Evolutionary conservation across 495 filamentous ascomycete genomes (phyloP).

Genomic region (Neurospora sp.): DNA sequence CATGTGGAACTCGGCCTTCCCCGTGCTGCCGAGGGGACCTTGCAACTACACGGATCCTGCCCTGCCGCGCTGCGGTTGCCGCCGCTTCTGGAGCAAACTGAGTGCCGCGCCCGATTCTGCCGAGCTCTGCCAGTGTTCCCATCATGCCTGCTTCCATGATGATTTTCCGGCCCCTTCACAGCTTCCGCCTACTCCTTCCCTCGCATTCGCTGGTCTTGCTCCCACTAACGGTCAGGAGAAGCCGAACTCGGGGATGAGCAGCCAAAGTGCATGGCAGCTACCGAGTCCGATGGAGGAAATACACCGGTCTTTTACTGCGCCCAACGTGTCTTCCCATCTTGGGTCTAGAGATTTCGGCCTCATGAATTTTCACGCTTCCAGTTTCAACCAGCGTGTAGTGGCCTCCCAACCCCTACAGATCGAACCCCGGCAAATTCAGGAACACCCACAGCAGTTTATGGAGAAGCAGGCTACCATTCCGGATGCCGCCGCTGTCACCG

Average conservation of each 20-base stretch:
- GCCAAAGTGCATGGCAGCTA: slow-evolving; percentile 19
- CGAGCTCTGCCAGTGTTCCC: slow-evolving; percentile 58
- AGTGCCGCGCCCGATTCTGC: slow-evolving; percentile 18
- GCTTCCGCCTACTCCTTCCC: slow-evolving; percentile 10
- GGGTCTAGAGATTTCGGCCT: slow-evolving; percentile 27
- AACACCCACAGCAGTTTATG: neutral
- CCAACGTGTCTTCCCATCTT: slow-evolving; percentile 21
- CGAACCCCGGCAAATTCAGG: slow-evolving; percentile 12
- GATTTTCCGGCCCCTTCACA: slow-evolving; percentile 22
- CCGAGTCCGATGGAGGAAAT: slow-evolving; percentile 35
- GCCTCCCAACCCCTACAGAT: slow-evolving; percentile 10
- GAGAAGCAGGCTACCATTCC: neutral
- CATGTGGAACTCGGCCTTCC: slow-evolving; percentile 12
- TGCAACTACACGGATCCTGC: slow-evolving; percentile 54
- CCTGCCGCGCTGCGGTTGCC: slow-evolving; percentile 50
- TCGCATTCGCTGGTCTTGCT: slow-evolving; percentile 8
- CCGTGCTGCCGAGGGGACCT: slow-evolving; percentile 40
- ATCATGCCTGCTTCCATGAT: slow-evolving; percentile 66
- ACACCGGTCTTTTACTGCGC: slow-evolving; percentile 14
- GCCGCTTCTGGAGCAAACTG: slow-evolving; percentile 51
- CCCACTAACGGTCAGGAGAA: slow-evolving; percentile 30
- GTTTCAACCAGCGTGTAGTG: slow-evolving; percentile 7
- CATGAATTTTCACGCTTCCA: slow-evolving; percentile 18
- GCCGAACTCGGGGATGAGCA: slow-evolving; percentile 27
- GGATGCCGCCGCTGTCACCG: neutral